These are phyloP conservation scores for Hymenoscyphus fraxineus DNA, from an alignment of 2,329 filamentous ascomycete species.

Conservation along the genomic window DNA sequence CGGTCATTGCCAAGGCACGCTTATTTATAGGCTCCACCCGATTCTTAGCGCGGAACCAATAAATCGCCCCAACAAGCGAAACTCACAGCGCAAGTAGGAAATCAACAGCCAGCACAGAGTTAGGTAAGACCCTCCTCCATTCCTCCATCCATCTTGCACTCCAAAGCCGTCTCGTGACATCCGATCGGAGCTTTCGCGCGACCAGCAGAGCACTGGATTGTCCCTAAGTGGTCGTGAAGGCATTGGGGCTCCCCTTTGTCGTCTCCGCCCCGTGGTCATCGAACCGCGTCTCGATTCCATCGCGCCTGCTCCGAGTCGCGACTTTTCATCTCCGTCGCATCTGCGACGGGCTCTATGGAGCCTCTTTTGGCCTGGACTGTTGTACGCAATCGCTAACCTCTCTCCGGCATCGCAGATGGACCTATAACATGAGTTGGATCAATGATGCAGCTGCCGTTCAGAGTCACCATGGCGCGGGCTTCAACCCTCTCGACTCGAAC, in stretches of 20 bases:
- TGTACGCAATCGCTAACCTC: slow-evolving; percentile 28
- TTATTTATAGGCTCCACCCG: slow-evolving; percentile 9
- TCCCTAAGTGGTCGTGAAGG: slow-evolving; percentile 17
- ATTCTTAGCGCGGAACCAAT: slow-evolving; percentile 10
- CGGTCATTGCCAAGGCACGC: neutral
- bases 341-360: slow-evolving; percentile 23
- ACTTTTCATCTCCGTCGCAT: slow-evolving; percentile 24
- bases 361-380: slow-evolving; percentile 10
- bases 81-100: slow-evolving; percentile 13
- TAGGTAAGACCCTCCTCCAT: slow-evolving; percentile 36
- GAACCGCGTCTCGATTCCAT: slow-evolving; percentile 30
- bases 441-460: slow-evolving; percentile 64
- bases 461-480: slow-evolving; percentile 68
- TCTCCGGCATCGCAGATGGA: slow-evolving; percentile 33
- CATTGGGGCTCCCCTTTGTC: slow-evolving; percentile 20
- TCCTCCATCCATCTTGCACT: slow-evolving; percentile 22
- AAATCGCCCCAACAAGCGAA: neutral
- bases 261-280: slow-evolving; percentile 25
- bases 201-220: slow-evolving; percentile 11
- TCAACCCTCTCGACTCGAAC: slow-evolving; percentile 61
- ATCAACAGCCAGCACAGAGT: slow-evolving; percentile 23
- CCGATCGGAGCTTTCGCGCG: slow-evolving; percentile 20
- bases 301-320: slow-evolving; percentile 28
- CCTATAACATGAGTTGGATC: slow-evolving; percentile 66
- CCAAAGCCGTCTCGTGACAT: slow-evolving; percentile 30